Conservation (phyloP, 805 yeast species). For the Cyberlindnera maritima region DNA sequence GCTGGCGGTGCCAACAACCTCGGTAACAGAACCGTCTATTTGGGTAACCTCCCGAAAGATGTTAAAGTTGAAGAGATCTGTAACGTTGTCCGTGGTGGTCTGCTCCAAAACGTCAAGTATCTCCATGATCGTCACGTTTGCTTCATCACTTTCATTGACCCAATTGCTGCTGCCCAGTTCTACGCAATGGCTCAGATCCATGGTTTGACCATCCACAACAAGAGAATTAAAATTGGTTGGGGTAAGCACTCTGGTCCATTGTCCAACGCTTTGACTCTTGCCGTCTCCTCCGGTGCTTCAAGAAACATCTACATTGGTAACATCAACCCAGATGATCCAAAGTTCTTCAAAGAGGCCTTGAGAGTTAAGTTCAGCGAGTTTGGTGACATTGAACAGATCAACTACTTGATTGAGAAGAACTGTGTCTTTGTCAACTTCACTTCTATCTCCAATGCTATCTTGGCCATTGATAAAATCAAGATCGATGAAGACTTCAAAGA, state of each 20-base stretch:
- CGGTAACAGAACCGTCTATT: constrained; percentile 90
- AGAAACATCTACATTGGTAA: constrained; percentile 89
- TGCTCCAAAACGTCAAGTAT: constrained; percentile 78
- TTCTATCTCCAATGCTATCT: constrained; percentile 84
- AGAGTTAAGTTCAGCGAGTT: constrained; percentile 72
- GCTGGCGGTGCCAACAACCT: constrained; percentile 91
- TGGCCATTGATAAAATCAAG: constrained; percentile 89
- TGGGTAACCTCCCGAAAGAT: constrained; percentile 87
- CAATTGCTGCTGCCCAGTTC: constrained; percentile 96
- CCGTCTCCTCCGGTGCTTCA: constrained; percentile 91
- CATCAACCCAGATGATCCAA: constrained; percentile 40
- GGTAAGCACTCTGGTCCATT: constrained; percentile 95
- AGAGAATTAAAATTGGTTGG: constrained; percentile 94
- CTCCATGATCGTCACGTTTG: constrained; percentile 86
- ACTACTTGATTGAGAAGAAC: constrained; percentile 60
- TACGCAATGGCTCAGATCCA: constrained; percentile 91
- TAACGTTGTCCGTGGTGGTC: constrained; percentile 94
- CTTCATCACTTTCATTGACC: constrained; percentile 93
- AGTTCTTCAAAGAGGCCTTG: constrained; percentile 55
- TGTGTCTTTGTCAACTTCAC: constrained; percentile 34
- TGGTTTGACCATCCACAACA: constrained; percentile 80
- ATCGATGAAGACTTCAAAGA: constrained; percentile 64
- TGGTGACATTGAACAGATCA: constrained; percentile 95
- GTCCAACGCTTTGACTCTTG: constrained; percentile 80
- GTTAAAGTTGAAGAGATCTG: constrained; percentile 90